These are phyloP conservation scores for Leccinum subrobustum DNA, from an alignment of 1,284 basidiomycete genomes.

Conservation along the genomic window DNA sequence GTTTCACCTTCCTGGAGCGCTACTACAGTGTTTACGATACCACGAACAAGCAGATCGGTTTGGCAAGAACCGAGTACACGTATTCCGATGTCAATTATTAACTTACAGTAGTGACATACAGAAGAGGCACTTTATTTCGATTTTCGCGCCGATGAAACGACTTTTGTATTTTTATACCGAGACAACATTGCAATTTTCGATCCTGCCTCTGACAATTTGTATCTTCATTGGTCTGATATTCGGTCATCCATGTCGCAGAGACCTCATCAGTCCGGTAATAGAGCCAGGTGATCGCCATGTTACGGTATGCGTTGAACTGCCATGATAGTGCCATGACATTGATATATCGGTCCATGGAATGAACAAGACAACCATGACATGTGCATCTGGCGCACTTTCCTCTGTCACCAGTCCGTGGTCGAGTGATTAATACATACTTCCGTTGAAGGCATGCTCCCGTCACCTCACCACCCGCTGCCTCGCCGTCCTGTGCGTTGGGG, in stretches of 20 bases:
- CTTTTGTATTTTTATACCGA: not conserved
- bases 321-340: too few species aligned
- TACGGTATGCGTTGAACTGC: too few species aligned
- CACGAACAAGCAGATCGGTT: not conserved
- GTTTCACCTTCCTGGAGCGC: slow-evolving; percentile 58
- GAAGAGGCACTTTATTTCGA: not conserved
- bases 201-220: not conserved
- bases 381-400: too few species aligned
- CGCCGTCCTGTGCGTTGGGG: not conserved
- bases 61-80: not conserved
- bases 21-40: slow-evolving; percentile 58
- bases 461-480: too few species aligned
- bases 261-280: not conserved
- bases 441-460: too few species aligned
- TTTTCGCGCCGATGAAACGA: not conserved
- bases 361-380: too few species aligned
- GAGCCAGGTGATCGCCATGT: too few species aligned
- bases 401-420: too few species aligned
- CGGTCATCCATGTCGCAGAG: not conserved
- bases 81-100: not conserved
- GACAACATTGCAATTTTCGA: not conserved
- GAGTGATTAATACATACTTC: too few species aligned
- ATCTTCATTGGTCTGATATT: not conserved
- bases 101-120: not conserved
- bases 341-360: too few species aligned